Conservation (phyloP, 176 grass and related monocot genomes). For the Stipa capillata region DNA sequence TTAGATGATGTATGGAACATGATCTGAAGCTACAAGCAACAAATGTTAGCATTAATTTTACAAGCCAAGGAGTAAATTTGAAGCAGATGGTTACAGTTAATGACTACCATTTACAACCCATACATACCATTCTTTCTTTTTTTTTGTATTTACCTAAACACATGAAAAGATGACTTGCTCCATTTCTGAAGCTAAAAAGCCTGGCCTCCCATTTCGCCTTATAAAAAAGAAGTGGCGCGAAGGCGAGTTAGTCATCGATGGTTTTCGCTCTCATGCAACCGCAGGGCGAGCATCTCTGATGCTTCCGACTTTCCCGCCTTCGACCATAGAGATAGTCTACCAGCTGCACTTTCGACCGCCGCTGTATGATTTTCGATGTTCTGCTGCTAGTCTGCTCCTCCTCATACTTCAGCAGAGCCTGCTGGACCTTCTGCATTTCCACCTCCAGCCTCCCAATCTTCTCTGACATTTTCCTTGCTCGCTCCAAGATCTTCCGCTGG, state of each 20-base stretch:
- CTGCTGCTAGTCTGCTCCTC: constrained; percentile 46
- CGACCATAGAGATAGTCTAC: constrained; percentile 78
- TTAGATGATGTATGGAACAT: background rate
- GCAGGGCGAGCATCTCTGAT: constrained; percentile 42
- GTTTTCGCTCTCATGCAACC: constrained; percentile 69
- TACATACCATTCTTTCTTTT: background rate
- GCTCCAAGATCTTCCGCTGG: constrained; percentile 71
- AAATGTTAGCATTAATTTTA: constrained; percentile 27
- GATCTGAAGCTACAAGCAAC: constrained; percentile 9
- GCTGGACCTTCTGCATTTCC: constrained; percentile 71
- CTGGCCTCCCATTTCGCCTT: constrained; percentile 20
- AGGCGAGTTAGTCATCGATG: constrained; percentile 38
- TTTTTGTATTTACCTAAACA: constrained; percentile 12
- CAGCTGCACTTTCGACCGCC: constrained; percentile 57
- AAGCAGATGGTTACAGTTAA: constrained; percentile 17
- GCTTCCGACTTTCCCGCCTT: constrained; percentile 40
- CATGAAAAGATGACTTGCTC: background rate
- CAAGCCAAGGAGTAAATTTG: background rate
- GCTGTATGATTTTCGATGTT: constrained; percentile 18
- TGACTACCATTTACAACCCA: constrained; percentile 36
- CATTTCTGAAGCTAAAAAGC: constrained; percentile 25
- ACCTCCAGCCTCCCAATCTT: constrained; percentile 76
- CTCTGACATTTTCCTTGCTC: constrained; percentile 65
- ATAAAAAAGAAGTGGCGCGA: constrained; percentile 20
- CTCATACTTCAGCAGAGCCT: constrained; percentile 52